Evolutionary conservation across 2,329 filamentous ascomycete genomes (phyloP).

Genomic region (Aspergillus caelatus): DNA sequence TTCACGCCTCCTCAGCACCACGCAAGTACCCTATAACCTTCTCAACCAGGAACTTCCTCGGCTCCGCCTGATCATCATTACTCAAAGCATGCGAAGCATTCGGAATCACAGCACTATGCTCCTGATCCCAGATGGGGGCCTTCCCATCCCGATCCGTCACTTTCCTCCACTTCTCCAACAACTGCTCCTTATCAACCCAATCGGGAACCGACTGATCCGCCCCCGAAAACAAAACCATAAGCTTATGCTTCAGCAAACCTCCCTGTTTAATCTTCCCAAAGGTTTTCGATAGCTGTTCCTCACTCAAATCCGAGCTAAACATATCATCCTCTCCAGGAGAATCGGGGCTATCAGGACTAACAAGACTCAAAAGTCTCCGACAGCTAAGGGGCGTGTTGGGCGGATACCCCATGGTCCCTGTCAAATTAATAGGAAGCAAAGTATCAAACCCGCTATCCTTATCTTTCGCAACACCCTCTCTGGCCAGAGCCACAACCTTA

Average conservation of each 20-base stretch:
- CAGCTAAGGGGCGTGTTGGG: slow-evolving; percentile 54
- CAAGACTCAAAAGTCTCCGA: slow-evolving; percentile 60
- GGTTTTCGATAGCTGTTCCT: slow-evolving; percentile 58
- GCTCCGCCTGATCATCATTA: slow-evolving; percentile 38
- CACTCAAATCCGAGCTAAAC: slow-evolving; percentile 74
- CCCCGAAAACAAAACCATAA: slow-evolving; percentile 52
- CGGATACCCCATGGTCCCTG: slow-evolving; percentile 34
- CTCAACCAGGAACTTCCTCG: slow-evolving; percentile 28
- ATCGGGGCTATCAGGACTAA: slow-evolving; percentile 55
- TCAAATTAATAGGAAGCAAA: slow-evolving; percentile 38
- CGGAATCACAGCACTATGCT: slow-evolving; percentile 51
- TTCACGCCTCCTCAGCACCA: neutral
- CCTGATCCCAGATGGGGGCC: slow-evolving; percentile 49
- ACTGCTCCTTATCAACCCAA: slow-evolving; percentile 49
- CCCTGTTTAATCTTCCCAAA: slow-evolving; percentile 59
- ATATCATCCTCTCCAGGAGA: slow-evolving; percentile 77
- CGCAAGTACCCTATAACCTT: slow-evolving; percentile 32
- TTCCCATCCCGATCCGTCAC: slow-evolving; percentile 38
- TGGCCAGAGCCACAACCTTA: slow-evolving; percentile 36
- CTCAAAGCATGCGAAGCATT: slow-evolving; percentile 40
- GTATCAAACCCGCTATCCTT: slow-evolving; percentile 26
- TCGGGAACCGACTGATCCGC: slow-evolving; percentile 50
- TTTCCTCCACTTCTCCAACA: slow-evolving; percentile 46
- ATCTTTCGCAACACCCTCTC: slow-evolving; percentile 23
- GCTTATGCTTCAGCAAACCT: slow-evolving; percentile 42